These are phyloP conservation scores for Ciborinia camelliae DNA, from an alignment of 2,329 filamentous ascomycete species.

Conservation along the genomic window DNA sequence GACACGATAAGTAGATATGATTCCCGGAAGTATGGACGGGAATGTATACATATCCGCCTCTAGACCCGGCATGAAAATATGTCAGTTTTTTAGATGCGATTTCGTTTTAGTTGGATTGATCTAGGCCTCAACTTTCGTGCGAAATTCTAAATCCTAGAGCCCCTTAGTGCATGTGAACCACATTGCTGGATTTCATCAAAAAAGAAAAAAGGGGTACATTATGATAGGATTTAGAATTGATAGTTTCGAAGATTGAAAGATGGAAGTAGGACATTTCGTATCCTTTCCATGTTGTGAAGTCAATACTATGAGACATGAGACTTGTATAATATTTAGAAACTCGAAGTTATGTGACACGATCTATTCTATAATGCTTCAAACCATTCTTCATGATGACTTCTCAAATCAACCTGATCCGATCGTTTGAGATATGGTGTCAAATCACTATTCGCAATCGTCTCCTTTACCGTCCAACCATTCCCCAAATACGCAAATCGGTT, in stretches of 20 bases:
- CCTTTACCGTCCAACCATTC: slow-evolving; percentile 61
- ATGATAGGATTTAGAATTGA: background rate
- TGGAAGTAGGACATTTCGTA: background rate
- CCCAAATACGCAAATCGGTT: slow-evolving; percentile 59
- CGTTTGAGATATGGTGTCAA: slow-evolving; percentile 60
- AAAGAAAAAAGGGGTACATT: too few relatives aligned
- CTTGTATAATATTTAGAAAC: background rate
- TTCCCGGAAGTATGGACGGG: background rate
- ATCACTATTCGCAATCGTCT: slow-evolving; percentile 52
- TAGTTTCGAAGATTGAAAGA: too few relatives aligned
- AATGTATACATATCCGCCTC: background rate
- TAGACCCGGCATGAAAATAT: too few relatives aligned
- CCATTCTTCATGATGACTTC: slow-evolving; percentile 65
- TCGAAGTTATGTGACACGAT: background rate
- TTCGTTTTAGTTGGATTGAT: background rate
- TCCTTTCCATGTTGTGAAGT: background rate
- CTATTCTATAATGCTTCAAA: slow-evolving; percentile 43
- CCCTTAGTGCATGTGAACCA: background rate
- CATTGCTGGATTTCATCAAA: background rate
- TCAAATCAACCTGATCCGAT: slow-evolving; percentile 56
- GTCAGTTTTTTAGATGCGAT: too few relatives aligned
- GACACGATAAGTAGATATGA: background rate
- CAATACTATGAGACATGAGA: background rate
- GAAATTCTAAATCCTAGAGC: background rate
- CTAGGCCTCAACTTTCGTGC: background rate